Evolutionary conservation across 2,329 filamentous ascomycete species (phyloP).

Genomic region (Dactylellina parvicollis): DNA sequence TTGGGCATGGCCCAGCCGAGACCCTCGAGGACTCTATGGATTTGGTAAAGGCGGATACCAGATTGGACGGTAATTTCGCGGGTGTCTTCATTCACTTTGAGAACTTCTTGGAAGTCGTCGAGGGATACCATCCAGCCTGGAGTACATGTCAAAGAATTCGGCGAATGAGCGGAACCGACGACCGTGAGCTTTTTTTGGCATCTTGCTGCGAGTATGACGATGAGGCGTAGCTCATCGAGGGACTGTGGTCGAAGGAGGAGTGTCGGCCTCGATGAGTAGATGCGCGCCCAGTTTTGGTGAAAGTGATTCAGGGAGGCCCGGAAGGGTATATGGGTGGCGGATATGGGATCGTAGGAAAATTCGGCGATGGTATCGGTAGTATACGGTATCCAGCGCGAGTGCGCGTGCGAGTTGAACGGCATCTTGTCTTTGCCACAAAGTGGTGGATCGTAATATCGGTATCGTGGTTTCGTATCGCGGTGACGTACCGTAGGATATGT

Average conservation of each 20-base stretch:
- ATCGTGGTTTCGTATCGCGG: neutral
- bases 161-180: slow-evolving; percentile 91
- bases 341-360: slow-evolving; percentile 56
- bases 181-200: slow-evolving; percentile 84
- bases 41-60: slow-evolving; percentile 81
- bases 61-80: slow-evolving; percentile 80
- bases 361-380: slow-evolving; percentile 55
- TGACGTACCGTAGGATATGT: neutral
- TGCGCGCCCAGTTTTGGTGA: slow-evolving; percentile 94
- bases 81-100: slow-evolving; percentile 74
- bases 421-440: no score
- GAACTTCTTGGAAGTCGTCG: slow-evolving; percentile 78
- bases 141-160: slow-evolving; percentile 89
- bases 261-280: slow-evolving; percentile 87
- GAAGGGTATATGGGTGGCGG: slow-evolving; percentile 70
- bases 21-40: slow-evolving; percentile 78
- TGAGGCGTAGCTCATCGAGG: slow-evolving; percentile 82
- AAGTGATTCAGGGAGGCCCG: slow-evolving; percentile 76
- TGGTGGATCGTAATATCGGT: neutral
- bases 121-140: slow-evolving; percentile 85
- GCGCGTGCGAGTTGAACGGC: slow-evolving; percentile 58
- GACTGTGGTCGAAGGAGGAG: slow-evolving; percentile 87
- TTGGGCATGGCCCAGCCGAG: slow-evolving; percentile 87
- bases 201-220: slow-evolving; percentile 79
- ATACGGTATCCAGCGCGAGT: slow-evolving; percentile 56